Percentiles rank a stretch among this genome's conserved stretches.
Conservation (phyloP, 2,329 filamentous ascomycete species). For the Diplodia seriata region DNA sequence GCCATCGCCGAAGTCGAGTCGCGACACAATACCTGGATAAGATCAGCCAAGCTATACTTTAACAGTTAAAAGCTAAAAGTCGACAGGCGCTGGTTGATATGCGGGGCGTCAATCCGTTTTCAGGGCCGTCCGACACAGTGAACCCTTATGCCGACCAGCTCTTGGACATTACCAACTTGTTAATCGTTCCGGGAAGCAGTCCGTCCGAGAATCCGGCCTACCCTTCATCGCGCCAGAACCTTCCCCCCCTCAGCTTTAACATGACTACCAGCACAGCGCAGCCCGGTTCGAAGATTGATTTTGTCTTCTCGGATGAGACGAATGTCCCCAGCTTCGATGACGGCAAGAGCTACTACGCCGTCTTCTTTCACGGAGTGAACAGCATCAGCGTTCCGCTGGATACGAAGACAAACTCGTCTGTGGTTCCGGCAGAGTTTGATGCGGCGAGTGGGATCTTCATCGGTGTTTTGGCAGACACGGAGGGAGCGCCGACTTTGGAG, state of each 20-base stretch:
- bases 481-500: conserved; percentile 48
- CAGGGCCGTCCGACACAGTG: conserved; percentile 51
- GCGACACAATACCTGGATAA: conserved; percentile 10
- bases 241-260: conserved; percentile 44
- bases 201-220: conserved; percentile 49
- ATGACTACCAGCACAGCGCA: conserved; percentile 40
- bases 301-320: conserved; percentile 43
- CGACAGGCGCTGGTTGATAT: conserved; percentile 53
- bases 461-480: conserved; percentile 47
- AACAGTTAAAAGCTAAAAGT: background rate
- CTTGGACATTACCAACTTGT: conserved; percentile 47
- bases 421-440: conserved; percentile 48
- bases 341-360: conserved; percentile 48
- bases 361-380: conserved; percentile 51
- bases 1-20: conserved; percentile 1
- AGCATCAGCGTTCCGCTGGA: conserved; percentile 50
- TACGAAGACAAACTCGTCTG: conserved; percentile 43
- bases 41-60: background rate
- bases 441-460: conserved; percentile 47
- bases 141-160: conserved; percentile 55
- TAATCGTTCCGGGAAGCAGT: conserved; percentile 45
- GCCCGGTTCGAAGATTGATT: conserved; percentile 44
- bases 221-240: conserved; percentile 47
- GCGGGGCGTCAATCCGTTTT: conserved; percentile 51
- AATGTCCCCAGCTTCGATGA: conserved; percentile 41